phyloP scores from a whole-genome alignment of 2,329 filamentous ascomycete species.

The Cladosporium sp. region DNA sequence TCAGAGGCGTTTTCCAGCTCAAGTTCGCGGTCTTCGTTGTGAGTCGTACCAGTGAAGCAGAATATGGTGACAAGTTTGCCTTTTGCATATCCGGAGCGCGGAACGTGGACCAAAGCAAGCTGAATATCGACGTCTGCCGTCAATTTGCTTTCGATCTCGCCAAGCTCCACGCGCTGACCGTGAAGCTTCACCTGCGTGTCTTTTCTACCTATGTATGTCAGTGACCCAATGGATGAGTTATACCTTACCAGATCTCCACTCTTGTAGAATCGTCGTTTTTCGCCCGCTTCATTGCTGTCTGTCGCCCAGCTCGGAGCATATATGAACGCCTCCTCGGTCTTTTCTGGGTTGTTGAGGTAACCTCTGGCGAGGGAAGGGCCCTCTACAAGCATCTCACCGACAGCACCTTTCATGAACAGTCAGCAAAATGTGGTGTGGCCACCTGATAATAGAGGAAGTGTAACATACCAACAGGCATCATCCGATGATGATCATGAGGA shows the following conservation, averaged over 20 bases:
- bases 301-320: slow-evolving; percentile 11
- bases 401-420: neutral
- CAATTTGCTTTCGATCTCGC: slow-evolving; percentile 38
- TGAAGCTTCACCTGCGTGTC: slow-evolving; percentile 21
- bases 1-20: slow-evolving; percentile 25
- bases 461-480: slow-evolving; percentile 10
- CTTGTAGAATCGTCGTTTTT: slow-evolving; percentile 15
- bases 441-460: neutral
- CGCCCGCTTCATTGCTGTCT: slow-evolving; percentile 3
- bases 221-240: slow-evolving; percentile 17
- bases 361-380: slow-evolving; percentile 39
- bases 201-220: slow-evolving; percentile 21
- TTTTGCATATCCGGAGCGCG: slow-evolving; percentile 72
- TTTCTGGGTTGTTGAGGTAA: slow-evolving; percentile 33
- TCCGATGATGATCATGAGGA: slow-evolving; percentile 6
- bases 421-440: neutral
- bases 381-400: slow-evolving; percentile 43
- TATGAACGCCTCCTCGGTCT: slow-evolving; percentile 29
- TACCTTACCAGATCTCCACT: slow-evolving; percentile 26
- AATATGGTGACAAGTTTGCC: slow-evolving; percentile 66
- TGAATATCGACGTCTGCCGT: slow-evolving; percentile 58
- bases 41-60: slow-evolving; percentile 3
- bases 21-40: slow-evolving; percentile 6
- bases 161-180: slow-evolving; percentile 21
- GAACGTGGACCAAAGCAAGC: slow-evolving; percentile 69